These are phyloP conservation scores for Licmophora abbreviata DNA, from an alignment of 108 stramenopile genomes.

Conservation along the genomic window DNA sequence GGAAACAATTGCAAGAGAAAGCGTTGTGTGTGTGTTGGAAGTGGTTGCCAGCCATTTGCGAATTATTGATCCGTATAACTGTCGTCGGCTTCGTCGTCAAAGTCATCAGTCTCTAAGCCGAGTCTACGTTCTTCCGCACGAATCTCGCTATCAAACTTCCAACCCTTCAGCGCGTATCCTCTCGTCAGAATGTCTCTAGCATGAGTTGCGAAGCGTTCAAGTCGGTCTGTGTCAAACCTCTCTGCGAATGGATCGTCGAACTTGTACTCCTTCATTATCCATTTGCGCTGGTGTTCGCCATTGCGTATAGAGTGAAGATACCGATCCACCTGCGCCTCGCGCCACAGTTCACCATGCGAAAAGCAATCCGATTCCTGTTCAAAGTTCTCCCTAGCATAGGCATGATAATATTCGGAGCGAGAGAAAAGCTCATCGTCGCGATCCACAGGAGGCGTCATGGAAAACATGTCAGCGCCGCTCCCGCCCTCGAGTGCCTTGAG, in stretches of 20 bases:
- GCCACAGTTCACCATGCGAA: slow-evolving; percentile 31
- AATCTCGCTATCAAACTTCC: no score
- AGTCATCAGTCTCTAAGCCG: no score
- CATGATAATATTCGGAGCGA: slow-evolving; percentile 64
- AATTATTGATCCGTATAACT: no score
- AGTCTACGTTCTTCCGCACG: no score
- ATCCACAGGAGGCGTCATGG: slow-evolving; percentile 71
- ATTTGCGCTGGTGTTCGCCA: slow-evolving; percentile 69
- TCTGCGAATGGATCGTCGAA: slow-evolving; percentile 59
- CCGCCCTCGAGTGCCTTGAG: not conserved
- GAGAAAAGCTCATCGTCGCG: slow-evolving; percentile 66
- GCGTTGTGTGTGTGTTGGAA: no score
- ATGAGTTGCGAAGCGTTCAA: slow-evolving; percentile 36
- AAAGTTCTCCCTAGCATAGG: slow-evolving; percentile 66
- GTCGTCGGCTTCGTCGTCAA: no score
- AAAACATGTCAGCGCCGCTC: slow-evolving; percentile 7
- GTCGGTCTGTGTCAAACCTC: slow-evolving; percentile 27
- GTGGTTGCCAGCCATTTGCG: no score
- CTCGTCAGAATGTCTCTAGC: no score
- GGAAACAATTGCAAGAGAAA: no score
- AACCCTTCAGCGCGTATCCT: no score
- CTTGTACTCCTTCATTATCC: slow-evolving; percentile 71
- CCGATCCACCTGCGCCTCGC: slow-evolving; percentile 46
- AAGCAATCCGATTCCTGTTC: slow-evolving; percentile 62
- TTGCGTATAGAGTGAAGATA: slow-evolving; percentile 63